These are phyloP conservation scores for Xerocomus spinulosus DNA, from an alignment of 768 basidiomycete species.

Conservation along the genomic window DNA sequence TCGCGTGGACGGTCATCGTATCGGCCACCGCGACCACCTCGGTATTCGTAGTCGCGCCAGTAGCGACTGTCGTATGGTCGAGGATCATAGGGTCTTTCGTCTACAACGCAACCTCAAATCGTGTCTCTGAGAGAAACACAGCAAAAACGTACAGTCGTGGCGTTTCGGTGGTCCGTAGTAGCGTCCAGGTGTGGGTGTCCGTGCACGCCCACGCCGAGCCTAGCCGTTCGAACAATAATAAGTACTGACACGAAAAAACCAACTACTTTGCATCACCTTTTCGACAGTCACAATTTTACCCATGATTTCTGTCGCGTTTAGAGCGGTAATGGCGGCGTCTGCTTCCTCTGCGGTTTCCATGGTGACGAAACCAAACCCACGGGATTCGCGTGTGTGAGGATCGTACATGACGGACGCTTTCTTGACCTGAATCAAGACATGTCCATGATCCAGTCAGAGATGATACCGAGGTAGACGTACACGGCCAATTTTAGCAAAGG, in stretches of 20 bases:
- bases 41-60: constrained; percentile 58
- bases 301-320: constrained; percentile 80
- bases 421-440: constrained; percentile 37
- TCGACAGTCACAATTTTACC: constrained; percentile 89
- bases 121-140: background rate
- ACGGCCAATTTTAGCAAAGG: constrained; percentile 84
- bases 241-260: background rate
- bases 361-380: constrained; percentile 87
- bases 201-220: constrained; percentile 86
- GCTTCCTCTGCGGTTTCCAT: constrained; percentile 85
- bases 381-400: constrained; percentile 66
- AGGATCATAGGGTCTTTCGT: constrained; percentile 86
- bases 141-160: constrained; percentile 47
- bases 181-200: constrained; percentile 89
- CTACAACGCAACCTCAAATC: constrained; percentile 32
- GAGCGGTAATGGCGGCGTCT: constrained; percentile 80
- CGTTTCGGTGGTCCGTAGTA: constrained; percentile 94
- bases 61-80: constrained; percentile 90
- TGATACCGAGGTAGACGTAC: constrained; percentile 46
- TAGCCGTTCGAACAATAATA: constrained; percentile 25
- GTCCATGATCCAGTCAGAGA: constrained; percentile 4
- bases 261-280: constrained; percentile 47
- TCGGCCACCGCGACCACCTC: constrained; percentile 44
- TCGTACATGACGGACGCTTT: constrained; percentile 72
- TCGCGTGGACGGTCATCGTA: constrained; percentile 32